phyloP scores from a whole-genome alignment of 2,329 filamentous ascomycete genomes.

The Cladophialophora yegresii region DNA sequence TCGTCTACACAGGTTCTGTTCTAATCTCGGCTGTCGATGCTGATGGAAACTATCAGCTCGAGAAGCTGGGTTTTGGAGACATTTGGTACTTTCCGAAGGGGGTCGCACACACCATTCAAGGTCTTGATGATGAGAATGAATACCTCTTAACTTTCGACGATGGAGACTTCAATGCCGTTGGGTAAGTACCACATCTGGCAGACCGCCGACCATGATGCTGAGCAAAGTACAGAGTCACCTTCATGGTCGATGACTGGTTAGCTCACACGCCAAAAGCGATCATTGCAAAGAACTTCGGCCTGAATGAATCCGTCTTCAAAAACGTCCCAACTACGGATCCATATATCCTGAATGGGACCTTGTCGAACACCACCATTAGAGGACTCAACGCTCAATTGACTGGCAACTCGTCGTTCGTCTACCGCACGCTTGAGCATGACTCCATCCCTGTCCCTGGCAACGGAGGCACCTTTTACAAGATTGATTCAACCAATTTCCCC shows the following conservation, averaged over 20 bases:
- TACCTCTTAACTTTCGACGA: constrained; percentile 68
- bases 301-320: constrained; percentile 62
- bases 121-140: constrained; percentile 66
- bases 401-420: constrained; percentile 64
- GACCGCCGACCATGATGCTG: too few species aligned
- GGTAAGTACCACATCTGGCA: constrained; percentile 48
- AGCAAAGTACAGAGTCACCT: constrained; percentile 58
- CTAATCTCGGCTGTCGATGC: constrained; percentile 64
- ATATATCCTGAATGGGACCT: constrained; percentile 63
- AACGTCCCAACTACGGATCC: constrained; percentile 60
- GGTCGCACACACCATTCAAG: constrained; percentile 63
- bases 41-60: constrained; percentile 58
- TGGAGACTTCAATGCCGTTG: constrained; percentile 64
- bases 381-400: constrained; percentile 53
- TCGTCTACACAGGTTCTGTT: constrained; percentile 61
- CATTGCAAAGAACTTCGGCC: constrained; percentile 69
- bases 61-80: constrained; percentile 62
- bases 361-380: constrained; percentile 48
- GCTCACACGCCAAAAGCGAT: constrained; percentile 64
- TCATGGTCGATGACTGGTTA: constrained; percentile 67
- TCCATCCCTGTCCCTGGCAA: constrained; percentile 61
- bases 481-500: constrained; percentile 69
- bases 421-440: constrained; percentile 58
- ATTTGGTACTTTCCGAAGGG: constrained; percentile 72
- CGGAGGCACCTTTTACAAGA: constrained; percentile 64